Conservation (phyloP, 768 basidiomycete species). For the Mycena rosella region DNA sequence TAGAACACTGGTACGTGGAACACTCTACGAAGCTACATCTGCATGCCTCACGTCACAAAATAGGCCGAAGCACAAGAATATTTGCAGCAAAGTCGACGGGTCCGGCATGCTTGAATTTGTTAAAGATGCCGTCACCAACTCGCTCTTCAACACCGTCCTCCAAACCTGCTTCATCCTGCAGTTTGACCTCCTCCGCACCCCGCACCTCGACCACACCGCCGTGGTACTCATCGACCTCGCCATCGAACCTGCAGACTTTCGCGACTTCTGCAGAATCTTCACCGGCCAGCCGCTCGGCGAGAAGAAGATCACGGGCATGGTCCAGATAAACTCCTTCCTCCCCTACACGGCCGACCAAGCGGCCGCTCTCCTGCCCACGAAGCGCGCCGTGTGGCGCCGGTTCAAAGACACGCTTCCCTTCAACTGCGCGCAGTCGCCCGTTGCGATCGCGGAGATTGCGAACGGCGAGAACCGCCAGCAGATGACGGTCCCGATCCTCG, state of each 20-base stretch:
- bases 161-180: not conserved
- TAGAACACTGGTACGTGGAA: not conserved
- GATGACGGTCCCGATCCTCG: not conserved
- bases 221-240: not conserved
- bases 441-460: not conserved
- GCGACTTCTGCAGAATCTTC: conserved; percentile 2
- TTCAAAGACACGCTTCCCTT: not conserved
- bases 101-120: not conserved
- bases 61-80: not conserved
- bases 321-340: conserved; percentile 3
- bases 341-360: not conserved
- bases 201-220: not conserved
- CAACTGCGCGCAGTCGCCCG: not conserved
- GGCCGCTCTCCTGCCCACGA: not conserved
- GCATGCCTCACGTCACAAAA: not conserved
- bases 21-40: not conserved
- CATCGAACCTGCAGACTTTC: not conserved
- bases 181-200: not conserved
- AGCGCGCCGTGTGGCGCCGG: not conserved
- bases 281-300: not conserved
- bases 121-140: not conserved
- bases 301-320: conserved; percentile 7
- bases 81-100: not conserved
- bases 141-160: not conserved
- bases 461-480: not conserved